Percentiles rank a stretch among this genome's conserved stretches.
phyloP scores from a whole-genome alignment of 352 stramenopile species.

The Phytophthora lateralis region DNA sequence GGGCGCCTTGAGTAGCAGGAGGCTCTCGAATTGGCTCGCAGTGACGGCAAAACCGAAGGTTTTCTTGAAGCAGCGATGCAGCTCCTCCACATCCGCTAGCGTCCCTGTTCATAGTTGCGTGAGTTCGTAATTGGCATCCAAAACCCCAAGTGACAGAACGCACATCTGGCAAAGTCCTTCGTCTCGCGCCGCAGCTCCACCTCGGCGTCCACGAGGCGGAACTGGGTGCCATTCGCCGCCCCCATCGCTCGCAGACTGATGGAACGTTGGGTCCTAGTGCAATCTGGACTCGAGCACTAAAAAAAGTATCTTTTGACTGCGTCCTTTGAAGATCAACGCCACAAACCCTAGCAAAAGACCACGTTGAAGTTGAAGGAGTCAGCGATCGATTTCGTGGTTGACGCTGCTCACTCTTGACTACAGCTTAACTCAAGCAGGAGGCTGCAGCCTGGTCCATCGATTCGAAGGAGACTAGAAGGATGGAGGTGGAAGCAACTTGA shows the following conservation, averaged over 20 bases:
- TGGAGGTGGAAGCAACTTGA: neutral
- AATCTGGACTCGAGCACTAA: constrained; percentile 7
- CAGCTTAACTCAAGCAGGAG: neutral
- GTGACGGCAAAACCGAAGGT: constrained; percentile 81
- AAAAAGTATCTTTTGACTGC: constrained; percentile 22
- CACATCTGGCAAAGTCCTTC: constrained; percentile 81
- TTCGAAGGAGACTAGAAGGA: neutral
- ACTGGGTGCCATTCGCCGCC: constrained; percentile 50
- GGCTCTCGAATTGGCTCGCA: constrained; percentile 71
- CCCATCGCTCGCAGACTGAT: constrained; percentile 41
- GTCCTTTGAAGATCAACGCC: constrained; percentile 22
- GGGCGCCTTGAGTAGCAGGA: constrained; percentile 68
- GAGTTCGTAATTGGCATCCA: neutral
- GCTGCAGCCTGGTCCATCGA: neutral
- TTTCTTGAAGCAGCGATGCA: constrained; percentile 70
- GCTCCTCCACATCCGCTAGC: constrained; percentile 64
- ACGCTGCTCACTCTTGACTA: neutral
- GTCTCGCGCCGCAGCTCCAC: constrained; percentile 76
- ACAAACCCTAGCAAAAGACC: constrained; percentile 6
- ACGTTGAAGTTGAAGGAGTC: constrained; percentile 21
- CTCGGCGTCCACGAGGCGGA: constrained; percentile 58
- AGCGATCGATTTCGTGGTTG: neutral
- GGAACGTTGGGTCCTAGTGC: neutral
- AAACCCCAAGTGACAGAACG: constrained; percentile 6
- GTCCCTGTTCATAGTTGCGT: constrained; percentile 45